Percentiles rank a stretch among this genome's conserved stretches.
These are phyloP conservation scores for Pseudogymnoascus sp. DNA, from an alignment of 2,329 filamentous ascomycete species.

Conservation along the genomic window DNA sequence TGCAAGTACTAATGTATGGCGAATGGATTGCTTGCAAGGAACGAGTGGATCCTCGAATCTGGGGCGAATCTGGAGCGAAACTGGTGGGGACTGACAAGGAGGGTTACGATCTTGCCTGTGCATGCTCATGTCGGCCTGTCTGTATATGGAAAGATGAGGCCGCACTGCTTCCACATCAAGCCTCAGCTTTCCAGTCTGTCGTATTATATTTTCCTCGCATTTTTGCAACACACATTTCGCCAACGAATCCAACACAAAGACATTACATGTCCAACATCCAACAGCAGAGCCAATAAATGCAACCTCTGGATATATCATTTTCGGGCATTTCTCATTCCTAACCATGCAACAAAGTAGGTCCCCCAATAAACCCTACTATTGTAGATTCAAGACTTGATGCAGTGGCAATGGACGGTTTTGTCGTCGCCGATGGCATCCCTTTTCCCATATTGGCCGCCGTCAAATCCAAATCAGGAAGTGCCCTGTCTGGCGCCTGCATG, in stretches of 20 bases:
- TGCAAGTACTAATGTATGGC: neutral
- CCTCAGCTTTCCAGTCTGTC: neutral
- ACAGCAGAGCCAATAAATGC: neutral
- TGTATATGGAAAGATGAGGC: constrained; percentile 5
- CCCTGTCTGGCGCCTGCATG: neutral
- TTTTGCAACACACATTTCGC: neutral
- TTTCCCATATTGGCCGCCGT: neutral
- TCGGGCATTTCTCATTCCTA: neutral
- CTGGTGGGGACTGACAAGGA: neutral
- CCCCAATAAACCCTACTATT: neutral
- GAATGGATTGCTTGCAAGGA: neutral
- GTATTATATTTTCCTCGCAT: neutral
- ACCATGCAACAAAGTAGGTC: neutral
- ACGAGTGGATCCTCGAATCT: neutral
- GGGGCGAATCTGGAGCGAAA: neutral
- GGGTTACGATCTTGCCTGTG: neutral
- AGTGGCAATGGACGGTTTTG: neutral
- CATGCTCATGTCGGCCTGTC: neutral
- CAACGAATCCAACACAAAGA: neutral
- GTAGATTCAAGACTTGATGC: neutral
- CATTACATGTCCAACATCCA: neutral
- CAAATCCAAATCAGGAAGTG: neutral
- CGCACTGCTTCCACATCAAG: constrained; percentile 1
- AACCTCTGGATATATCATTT: neutral
- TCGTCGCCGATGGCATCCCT: neutral